Evolutionary conservation across 1,284 basidiomycete genomes (phyloP).

Genomic region (Leucoagaricus sp.): DNA sequence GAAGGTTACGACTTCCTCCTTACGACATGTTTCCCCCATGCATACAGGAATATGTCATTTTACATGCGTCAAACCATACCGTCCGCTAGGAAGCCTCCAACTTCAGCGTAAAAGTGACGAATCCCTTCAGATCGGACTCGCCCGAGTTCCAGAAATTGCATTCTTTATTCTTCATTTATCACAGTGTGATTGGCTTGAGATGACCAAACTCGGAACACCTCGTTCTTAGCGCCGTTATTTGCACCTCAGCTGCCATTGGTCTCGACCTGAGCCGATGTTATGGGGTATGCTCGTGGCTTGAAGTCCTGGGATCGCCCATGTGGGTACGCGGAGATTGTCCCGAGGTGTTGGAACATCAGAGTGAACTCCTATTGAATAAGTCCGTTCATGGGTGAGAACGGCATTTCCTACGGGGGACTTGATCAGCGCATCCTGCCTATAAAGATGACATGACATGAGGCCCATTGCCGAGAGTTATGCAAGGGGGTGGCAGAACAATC

Average conservation of each 20-base stretch:
- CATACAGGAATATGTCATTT: not conserved
- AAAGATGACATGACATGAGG: not conserved
- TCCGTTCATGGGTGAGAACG: constrained; percentile 5
- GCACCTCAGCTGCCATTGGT: not conserved
- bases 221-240: not conserved
- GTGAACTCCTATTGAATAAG: not conserved
- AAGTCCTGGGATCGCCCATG: not conserved
- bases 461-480: not conserved
- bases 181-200: not conserved
- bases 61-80: no score
- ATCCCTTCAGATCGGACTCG: not conserved
- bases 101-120: no score
- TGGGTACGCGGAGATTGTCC: not conserved
- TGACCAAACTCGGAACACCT: not conserved
- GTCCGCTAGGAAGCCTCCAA: no score
- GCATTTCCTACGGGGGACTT: not conserved
- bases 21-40: not conserved
- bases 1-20: not conserved
- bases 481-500: not conserved
- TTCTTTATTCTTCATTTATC: not conserved
- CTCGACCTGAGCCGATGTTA: not conserved
- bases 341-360: constrained; percentile 7
- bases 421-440: not conserved
- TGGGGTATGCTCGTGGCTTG: not conserved
- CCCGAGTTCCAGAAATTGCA: not conserved